Percentiles rank a stretch among this genome's conserved stretches.
Evolutionary conservation across 169 alveolate species (phyloP).

Genomic region (Amoebophrya sp.): DNA sequence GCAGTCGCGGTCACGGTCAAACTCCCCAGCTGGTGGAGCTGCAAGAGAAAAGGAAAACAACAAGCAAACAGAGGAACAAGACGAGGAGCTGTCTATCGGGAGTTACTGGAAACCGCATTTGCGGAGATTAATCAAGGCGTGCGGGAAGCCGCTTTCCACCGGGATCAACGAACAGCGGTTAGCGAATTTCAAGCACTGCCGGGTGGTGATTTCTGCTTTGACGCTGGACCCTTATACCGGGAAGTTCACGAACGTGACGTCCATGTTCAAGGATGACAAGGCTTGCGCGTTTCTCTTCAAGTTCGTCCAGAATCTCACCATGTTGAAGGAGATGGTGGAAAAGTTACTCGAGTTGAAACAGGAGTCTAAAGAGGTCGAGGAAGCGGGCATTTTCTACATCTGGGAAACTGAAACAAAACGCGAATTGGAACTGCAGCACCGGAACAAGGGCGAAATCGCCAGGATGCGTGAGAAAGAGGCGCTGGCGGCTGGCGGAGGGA

Average conservation of each 20-base stretch:
- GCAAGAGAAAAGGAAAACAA: background rate
- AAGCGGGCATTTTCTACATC: background rate
- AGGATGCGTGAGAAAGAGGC: background rate
- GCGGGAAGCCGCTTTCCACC: background rate
- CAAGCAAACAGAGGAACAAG: background rate
- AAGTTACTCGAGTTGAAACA: background rate
- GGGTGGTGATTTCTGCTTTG: background rate
- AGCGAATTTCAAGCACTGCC: background rate
- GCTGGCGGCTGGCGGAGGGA: background rate
- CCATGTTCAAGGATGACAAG: background rate
- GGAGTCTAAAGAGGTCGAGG: background rate
- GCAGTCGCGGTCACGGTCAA: too few species aligned
- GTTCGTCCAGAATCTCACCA: background rate
- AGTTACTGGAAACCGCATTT: background rate
- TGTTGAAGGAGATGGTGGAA: background rate
- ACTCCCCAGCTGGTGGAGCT: too few species aligned
- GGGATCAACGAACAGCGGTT: background rate
- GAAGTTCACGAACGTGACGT: background rate
- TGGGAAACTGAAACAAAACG: background rate
- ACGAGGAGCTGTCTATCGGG: background rate
- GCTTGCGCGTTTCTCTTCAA: too few species aligned
- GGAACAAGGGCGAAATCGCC: background rate
- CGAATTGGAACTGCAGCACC: background rate
- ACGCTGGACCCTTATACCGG: background rate
- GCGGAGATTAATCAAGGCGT: background rate